Base-by-base conservation (phyloP, 345 rosid species). In the Eucalyptus microcorys region DNA sequence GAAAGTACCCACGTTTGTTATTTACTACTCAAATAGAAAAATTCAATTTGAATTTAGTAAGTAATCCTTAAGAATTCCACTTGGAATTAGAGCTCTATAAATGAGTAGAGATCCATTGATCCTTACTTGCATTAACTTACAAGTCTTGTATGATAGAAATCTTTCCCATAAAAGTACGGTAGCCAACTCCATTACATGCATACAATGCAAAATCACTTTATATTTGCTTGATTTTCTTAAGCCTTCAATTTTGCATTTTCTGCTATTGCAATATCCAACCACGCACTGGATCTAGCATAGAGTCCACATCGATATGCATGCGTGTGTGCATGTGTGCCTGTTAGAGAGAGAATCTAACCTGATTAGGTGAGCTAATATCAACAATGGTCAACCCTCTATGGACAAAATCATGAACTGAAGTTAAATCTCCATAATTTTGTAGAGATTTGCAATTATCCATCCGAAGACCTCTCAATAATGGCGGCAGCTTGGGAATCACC, bases 281-380 rank as follows among this genome's bases (percentile, higher is more conserved):
- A 64, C 2, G 7, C 34, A 30, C 17, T 11, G 0, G 17, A 64
- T 64, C 71, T 14, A 61, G 32, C 37, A 64, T n/a, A n/a, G 8
- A 64, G 1, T 64, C 37, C 71, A 64, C 19, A 64, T 64, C 1
- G 71, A 64, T 30, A n/a, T 30, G 71, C 9, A 7, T 14, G 71
- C 0, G 19, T n/a, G 34, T 14, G 71, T 14, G 71, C 5, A 14
- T n/a, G 37, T 2, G 3, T 14, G 71, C 1, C 3, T 3, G 0
- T 14, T 15, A 61, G 71, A 59, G 68, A 61, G 71, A 61, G 71
- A 61, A 30, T 0, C 66, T 59, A 59, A 59, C 66, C 66, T 27
- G 15, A 26, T 59, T 26, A 59, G 32, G 32, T 59, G 66, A 59
- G 66, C 32, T 11, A 59, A 24, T 57, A 57, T 57, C n/a, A 26